Conservation (phyloP, 2,329 filamentous ascomycete species). For the Orbilia blumenaviensis region DNA sequence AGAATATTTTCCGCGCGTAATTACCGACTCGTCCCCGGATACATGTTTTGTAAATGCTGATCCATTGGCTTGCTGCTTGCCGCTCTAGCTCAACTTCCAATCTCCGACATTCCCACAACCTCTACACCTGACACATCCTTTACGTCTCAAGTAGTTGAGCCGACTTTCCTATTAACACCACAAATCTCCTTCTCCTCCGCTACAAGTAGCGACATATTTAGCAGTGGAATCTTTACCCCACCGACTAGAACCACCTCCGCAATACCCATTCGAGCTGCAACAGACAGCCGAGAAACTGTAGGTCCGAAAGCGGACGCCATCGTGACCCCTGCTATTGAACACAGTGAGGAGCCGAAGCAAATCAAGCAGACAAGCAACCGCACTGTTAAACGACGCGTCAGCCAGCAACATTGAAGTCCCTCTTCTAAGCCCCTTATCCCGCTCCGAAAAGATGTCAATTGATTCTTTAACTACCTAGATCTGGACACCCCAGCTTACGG, state of each 20-base stretch:
- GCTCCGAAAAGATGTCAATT: neutral
- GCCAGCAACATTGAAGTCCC: neutral
- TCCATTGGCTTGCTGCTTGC: neutral
- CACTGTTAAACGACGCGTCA: slow-evolving; percentile 1
- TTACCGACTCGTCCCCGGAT: neutral
- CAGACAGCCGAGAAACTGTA: neutral
- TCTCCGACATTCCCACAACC: neutral
- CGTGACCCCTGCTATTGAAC: slow-evolving; percentile 4
- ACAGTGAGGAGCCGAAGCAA: slow-evolving; percentile 4
- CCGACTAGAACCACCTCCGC: slow-evolving; percentile 13
- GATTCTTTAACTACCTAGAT: neutral
- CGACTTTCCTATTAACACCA: slow-evolving; percentile 31
- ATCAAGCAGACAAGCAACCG: neutral
- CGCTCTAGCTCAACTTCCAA: slow-evolving; percentile 25
- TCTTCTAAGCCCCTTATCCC: neutral
- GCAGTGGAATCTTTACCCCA: neutral
- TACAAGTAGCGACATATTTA: neutral
- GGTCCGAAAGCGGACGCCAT: neutral
- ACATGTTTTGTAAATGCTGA: slow-evolving; percentile 19
- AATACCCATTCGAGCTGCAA: slow-evolving; percentile 7
- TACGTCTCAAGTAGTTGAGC: slow-evolving; percentile 9
- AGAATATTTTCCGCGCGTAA: slow-evolving; percentile 46
- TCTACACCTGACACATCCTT: neutral
- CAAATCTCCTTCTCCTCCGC: neutral
- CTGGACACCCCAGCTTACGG: neutral